Evolutionary conservation across 345 rosid genomes (phyloP).

Genomic region (Arabidopsis arenosa): DNA sequence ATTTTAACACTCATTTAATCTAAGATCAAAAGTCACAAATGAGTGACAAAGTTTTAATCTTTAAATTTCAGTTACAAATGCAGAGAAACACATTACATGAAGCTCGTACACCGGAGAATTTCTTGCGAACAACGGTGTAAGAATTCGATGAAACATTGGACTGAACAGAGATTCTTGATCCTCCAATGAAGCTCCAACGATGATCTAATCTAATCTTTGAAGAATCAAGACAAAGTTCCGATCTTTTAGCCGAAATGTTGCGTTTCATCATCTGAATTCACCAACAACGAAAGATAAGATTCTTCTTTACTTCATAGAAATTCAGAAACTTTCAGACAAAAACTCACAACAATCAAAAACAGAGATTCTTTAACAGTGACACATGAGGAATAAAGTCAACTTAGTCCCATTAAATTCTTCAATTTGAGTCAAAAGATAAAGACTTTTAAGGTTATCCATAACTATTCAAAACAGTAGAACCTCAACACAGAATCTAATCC

Average conservation of each 20-base stretch:
- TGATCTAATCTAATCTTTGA: slow-evolving; percentile 34
- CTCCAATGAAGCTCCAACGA: slow-evolving; percentile 66
- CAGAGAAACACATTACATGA: slow-evolving; percentile 63
- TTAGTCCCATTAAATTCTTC: neutral
- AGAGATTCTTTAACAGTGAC: slow-evolving; percentile 12
- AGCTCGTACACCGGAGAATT: slow-evolving; percentile 54
- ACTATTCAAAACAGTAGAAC: neutral
- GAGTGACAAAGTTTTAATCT: neutral
- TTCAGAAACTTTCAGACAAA: neutral
- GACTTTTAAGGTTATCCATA: slow-evolving; percentile 25
- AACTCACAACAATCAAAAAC: neutral
- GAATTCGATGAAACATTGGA: slow-evolving; percentile 39
- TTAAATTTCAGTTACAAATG: neutral
- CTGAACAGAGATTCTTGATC: slow-evolving; percentile 52
- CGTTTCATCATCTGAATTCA: slow-evolving; percentile 35
- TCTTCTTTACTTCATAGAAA: neutral
- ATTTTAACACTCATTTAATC: neutral
- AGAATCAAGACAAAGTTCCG: slow-evolving; percentile 41
- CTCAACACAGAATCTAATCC: slow-evolving; percentile 14
- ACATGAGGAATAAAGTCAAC: neutral
- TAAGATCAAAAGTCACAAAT: neutral
- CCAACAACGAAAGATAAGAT: slow-evolving; percentile 4
- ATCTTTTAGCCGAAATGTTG: slow-evolving; percentile 34
- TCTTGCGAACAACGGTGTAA: slow-evolving; percentile 36
- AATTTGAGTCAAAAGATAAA: slow-evolving; percentile 10